Base-by-base conservation (phyloP, 768 basidiomycete genomes). In the Termitomyces sp. region DNA sequence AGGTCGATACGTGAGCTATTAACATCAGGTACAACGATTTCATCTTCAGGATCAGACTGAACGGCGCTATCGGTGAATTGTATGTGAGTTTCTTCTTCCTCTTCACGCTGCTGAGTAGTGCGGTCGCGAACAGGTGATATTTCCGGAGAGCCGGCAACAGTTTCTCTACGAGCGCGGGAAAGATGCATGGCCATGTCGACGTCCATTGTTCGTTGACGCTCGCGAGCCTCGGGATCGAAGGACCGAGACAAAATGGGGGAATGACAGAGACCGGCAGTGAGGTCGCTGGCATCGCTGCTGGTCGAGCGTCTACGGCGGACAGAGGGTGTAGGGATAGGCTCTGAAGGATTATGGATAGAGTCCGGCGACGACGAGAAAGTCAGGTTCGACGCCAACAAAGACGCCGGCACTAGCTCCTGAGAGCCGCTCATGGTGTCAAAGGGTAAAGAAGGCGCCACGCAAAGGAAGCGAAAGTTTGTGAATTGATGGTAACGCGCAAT, bases 191-290 rank as follows among this genome's bases (percentile, higher is more conserved):
- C 91, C 89, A 93, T 92, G 63, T 95, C 94, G 0, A 91, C 91
- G 63, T 98, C 95, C 87, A 97, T 91, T 6, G 91, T 85, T 33
- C 89, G 82, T 75, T 98, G 94, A 18, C 94, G 84, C 68, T 97
- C 94, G 52, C 86, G 77, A 18, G 83, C 83, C 50, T 89, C 82
- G 0, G 88, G 81, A 65, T 90, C 85, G 56, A 81, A 79, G 9
- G 87, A 78, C 40, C 87, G 81, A 1, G 71, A 66, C 15, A 88
- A 69, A 3, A 82, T 83, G 0, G 89, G 88, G 0, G 88, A 88
- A 53, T 76, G 77, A 22, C 85, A 78, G 45, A 78, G 66, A 1
- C 73, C 77, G 5, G 72, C 57, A 38, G 67, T 65, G 23, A 65
- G 59, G 40, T 83, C 77, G 56, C 73, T 70, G 50, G 73, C 63